Conservation (phyloP, 2,329 filamentous ascomycete genomes). For the Arthrobotrys conoides region DNA sequence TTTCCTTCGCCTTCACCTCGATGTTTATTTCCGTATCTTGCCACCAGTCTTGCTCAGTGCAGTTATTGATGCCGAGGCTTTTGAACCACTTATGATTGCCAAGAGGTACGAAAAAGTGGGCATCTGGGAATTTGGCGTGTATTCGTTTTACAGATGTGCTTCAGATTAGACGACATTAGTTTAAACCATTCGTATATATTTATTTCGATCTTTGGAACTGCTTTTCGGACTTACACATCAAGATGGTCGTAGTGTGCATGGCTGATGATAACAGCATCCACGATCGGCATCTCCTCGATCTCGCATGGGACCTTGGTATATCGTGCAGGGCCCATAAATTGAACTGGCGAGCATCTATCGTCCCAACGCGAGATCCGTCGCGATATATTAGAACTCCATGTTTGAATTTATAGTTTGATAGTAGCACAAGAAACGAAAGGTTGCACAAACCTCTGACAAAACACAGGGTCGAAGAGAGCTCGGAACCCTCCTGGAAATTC, state of each 20-base stretch:
- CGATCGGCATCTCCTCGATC: conserved; percentile 80
- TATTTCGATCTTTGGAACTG: conserved; percentile 63
- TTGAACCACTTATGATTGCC: conserved; percentile 85
- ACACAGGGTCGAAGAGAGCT: conserved; percentile 93
- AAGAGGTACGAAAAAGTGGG: conserved; percentile 88
- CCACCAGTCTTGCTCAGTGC: conserved; percentile 97
- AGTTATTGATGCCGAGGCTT: conserved; percentile 77
- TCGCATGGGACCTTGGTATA: conserved; percentile 83
- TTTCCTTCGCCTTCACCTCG: conserved; percentile 61
- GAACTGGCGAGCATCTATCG: conserved; percentile 80
- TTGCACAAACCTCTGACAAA: conserved; percentile 73
- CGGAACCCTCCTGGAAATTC: conserved; percentile 89
- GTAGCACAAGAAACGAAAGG: conserved; percentile 30
- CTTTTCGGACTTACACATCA: conserved; percentile 72
- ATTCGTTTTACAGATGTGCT: conserved; percentile 69
- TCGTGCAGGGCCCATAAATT: conserved; percentile 79
- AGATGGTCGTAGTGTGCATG: conserved; percentile 96
- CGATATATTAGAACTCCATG: conserved; percentile 44
- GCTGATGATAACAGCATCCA: conserved; percentile 84
- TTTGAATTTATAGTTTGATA: conserved; percentile 36
- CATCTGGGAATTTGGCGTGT: conserved; percentile 74
- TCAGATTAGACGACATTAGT: conserved; percentile 71
- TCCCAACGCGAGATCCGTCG: conserved; percentile 2
- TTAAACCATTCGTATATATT: background rate
- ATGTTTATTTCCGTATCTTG: conserved; percentile 69